Percentiles rank a stretch among this genome's conserved stretches.
Conservation (phyloP, 2,329 filamentous ascomycete species). For the Tolypocladium guangdongense region DNA sequence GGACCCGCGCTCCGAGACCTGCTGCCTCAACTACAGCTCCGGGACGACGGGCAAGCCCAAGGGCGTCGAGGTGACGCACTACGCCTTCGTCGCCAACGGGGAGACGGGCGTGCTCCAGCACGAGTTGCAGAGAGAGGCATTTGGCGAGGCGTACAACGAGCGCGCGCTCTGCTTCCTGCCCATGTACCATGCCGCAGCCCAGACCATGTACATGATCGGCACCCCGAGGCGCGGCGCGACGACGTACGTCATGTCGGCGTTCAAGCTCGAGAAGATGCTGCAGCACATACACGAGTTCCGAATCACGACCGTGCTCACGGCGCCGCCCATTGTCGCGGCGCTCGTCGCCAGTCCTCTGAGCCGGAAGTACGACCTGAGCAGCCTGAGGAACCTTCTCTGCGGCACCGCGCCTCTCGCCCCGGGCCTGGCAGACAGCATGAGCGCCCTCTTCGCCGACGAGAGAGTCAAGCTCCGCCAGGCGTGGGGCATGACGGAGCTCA, state of each 20-base stretch:
- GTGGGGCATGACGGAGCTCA: not conserved
- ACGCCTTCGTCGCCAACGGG: not conserved
- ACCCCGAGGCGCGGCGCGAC: not conserved
- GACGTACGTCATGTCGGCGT: not conserved
- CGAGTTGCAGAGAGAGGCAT: not conserved
- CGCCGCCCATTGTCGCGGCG: not conserved
- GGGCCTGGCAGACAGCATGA: not conserved
- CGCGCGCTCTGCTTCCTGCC: not conserved
- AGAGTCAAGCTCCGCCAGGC: not conserved
- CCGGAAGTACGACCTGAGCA: not conserved
- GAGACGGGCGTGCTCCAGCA: not conserved
- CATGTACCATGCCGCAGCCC: not conserved
- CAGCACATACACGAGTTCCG: not conserved
- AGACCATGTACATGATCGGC: not conserved
- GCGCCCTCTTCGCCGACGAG: not conserved
- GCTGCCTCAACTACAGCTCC: not conserved
- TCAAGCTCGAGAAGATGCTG: not conserved
- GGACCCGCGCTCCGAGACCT: not conserved
- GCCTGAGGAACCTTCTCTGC: not conserved
- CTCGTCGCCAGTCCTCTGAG: not conserved
- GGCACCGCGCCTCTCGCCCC: not conserved
- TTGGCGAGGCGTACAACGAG: not conserved
- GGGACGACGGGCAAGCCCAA: not conserved
- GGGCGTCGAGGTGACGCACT: not conserved
- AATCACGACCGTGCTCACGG: not conserved